Base-by-base conservation (phyloP, 129 eudicot genomes). In the Helichrysum umbraculigerum region DNA sequence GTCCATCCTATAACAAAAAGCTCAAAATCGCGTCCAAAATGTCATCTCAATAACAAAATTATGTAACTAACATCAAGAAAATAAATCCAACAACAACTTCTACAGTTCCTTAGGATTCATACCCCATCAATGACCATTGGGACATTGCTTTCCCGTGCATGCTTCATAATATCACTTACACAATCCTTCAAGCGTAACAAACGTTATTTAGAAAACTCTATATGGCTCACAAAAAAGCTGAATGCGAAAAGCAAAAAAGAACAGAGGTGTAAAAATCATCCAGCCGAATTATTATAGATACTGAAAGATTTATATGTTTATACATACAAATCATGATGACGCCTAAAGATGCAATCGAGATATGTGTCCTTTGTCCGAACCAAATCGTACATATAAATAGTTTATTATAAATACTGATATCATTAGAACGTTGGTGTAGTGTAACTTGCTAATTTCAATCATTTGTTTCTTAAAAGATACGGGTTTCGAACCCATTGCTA, bases 61-160 rank as follows among this genome's bases (percentile, higher is more conserved):
- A 34, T 30, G 57, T 12, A 66, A 81, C 73, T n/a, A 72, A 63
- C 70, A 66, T 30, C 66, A 73, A 29, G 54, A 74, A 7, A 67
- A 44, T 19, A 47, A 68, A 52, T 66, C 11, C 51, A 17, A 58
- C 37, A 64, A 60, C 44, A 16, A 51, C 20, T 51, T 19, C 6
- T 7, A 33, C 8, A 37, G 30, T 12, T 32, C 5, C 34, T 44
- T 73, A 56, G 19, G 7, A 67, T 52, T 78, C 90, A 77, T 86
- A 94, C 99, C 88, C 96, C 99, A 82, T 94, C 99, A 84, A 94
- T 83, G 73, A 94, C 96, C 90, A 94, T 89, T 9, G 99, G 99
- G 52, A 91, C 87, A 61, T 89, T 94, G 83, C 88, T 81, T 81
- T 80, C 79, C 79, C 94, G 81, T 59, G 99, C 97, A 74, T 76